A percentile compares a stretch with the other conserved stretches of the same genome.
phyloP scores from a whole-genome alignment of 768 basidiomycete genomes.

The Pholiota molesta region DNA sequence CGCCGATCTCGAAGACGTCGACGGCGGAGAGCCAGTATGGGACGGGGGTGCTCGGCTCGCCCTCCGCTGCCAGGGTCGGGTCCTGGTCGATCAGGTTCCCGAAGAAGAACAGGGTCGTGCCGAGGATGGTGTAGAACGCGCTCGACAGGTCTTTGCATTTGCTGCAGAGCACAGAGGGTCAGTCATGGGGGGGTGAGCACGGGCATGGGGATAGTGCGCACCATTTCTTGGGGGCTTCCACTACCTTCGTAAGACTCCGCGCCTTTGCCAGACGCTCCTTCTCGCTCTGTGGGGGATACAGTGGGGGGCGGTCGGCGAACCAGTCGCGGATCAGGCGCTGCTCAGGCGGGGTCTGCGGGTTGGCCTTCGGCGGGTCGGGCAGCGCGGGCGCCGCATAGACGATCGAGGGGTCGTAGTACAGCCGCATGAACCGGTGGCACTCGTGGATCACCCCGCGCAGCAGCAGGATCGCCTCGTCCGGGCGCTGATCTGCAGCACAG shows the following conservation, averaged over 20 bases:
- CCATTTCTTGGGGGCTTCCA: slow-evolving; percentile 20
- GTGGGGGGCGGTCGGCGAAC: slow-evolving; percentile 12
- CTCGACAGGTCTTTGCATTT: slow-evolving; percentile 56
- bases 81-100: slow-evolving; percentile 62
- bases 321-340: slow-evolving; percentile 14
- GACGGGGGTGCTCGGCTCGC: slow-evolving; percentile 53
- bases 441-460: slow-evolving; percentile 68
- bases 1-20: slow-evolving; percentile 72
- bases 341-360: neutral
- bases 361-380: neutral
- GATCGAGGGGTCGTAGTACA: slow-evolving; percentile 58
- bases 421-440: slow-evolving; percentile 62
- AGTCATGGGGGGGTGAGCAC: neutral
- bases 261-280: slow-evolving; percentile 3
- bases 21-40: slow-evolving; percentile 72
- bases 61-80: slow-evolving; percentile 49
- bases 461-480: slow-evolving; percentile 52
- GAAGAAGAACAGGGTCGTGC: slow-evolving; percentile 64
- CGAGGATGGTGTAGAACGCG: slow-evolving; percentile 68
- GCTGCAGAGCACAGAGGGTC: slow-evolving; percentile 22
- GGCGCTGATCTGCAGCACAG: slow-evolving; percentile 40
- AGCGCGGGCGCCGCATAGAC: slow-evolving; percentile 36
- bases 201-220: neutral
- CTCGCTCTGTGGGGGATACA: slow-evolving; percentile 7
- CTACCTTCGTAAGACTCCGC: neutral